Evolutionary conservation across 768 basidiomycete species (phyloP), one percentile per base, ranked within the genome.

Genomic region (Leccinum arenicola): DNA sequence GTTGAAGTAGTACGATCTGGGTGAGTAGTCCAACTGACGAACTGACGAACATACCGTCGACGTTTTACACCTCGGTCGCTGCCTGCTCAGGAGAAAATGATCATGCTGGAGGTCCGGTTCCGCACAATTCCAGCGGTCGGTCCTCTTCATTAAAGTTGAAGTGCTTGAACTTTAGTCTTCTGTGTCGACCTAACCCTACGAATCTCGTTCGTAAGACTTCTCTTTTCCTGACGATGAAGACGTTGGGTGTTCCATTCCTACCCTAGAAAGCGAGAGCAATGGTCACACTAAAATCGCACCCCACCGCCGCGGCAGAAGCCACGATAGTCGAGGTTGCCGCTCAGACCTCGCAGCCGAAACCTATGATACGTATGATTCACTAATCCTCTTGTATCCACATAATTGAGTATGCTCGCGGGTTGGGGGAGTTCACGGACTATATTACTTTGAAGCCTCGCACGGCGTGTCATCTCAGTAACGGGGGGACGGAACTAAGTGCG

Each of bases 161-260:
- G 57, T 62, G 69, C 54, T 50, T 75, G 61, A 80, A 80, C 12
- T 78, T 79, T 29, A 74, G 76, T 55, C 74, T 87, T 12, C 75
- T 82, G 38, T 80, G 79, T 35, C 83, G 80, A 57, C 85, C 85
- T 12, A 87, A 84, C 66, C 86, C 86, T 11, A 74, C 83, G 38
- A 80, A 78, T 64, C 86, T 80, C 70, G 85, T 85, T 25, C 71
- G 78, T 40, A 78, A 82, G 54, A 80, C 80, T 2, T 86, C 63
- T 77, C 69, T 74, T 64, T 62, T 29, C 73, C 64, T 11, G 71
- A 70, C 12, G 70, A 68, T 51, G 70, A 67, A 55, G 73, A 71
- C 63, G 27, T 27, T 36, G 68, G 64, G 35, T 61, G 70, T 14
- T 73, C 73, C 23, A 70, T 74, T 11, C 72, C 70, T 43, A 73